Evolutionary conservation across 2,329 filamentous ascomycete species (phyloP).

Genomic region (Cercospora sesami): DNA sequence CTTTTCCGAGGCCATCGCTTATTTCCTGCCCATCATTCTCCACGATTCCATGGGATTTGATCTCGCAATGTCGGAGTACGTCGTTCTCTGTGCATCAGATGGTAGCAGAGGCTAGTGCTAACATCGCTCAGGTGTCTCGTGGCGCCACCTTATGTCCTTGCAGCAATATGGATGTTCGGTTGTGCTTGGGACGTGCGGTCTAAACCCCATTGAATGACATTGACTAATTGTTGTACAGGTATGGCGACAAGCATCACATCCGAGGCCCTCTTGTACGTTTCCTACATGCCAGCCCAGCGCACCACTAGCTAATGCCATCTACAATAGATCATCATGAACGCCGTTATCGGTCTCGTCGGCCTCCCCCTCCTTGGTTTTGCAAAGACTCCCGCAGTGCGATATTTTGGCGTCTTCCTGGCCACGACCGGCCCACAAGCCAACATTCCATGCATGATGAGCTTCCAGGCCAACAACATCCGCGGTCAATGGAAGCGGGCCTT

Average conservation of each 20-base stretch:
- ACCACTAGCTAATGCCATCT: no score
- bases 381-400: slow-evolving; percentile 33
- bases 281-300: no score
- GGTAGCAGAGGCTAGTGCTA: neutral
- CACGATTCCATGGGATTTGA: slow-evolving; percentile 40
- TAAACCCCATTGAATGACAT: no score
- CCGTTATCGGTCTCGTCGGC: slow-evolving; percentile 37
- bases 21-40: slow-evolving; percentile 43
- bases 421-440: slow-evolving; percentile 49
- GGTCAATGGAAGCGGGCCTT: slow-evolving; percentile 88
- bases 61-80: slow-evolving; percentile 30
- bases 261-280: slow-evolving; percentile 33
- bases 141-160: slow-evolving; percentile 40
- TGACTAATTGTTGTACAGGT: no score
- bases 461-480: slow-evolving; percentile 84
- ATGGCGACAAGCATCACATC: slow-evolving; percentile 38
- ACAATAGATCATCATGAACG: slow-evolving; percentile 37
- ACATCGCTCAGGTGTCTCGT: slow-evolving; percentile 31
- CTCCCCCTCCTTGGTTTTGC: slow-evolving; percentile 39
- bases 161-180: slow-evolving; percentile 40
- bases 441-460: slow-evolving; percentile 71
- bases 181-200: neutral
- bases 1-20: slow-evolving; percentile 31
- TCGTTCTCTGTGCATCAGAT: neutral
- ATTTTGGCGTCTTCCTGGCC: slow-evolving; percentile 42